A percentile compares a stretch with the other conserved stretches of the same genome.
Conservation (phyloP, 2,329 filamentous ascomycete species). For the Phoma sp. region DNA sequence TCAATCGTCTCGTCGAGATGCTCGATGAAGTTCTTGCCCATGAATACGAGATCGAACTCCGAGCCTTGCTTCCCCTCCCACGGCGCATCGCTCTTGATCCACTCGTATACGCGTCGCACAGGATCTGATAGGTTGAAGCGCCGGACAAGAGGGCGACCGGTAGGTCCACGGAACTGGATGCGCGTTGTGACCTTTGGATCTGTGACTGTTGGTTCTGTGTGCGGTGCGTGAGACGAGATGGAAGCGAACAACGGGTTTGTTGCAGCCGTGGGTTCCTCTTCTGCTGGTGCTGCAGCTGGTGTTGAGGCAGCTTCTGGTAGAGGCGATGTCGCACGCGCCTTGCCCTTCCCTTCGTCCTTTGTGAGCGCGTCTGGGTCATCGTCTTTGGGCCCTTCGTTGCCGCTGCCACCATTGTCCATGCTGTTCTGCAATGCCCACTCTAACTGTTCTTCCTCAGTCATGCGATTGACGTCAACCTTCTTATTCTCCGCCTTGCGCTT, state of each 20-base stretch:
- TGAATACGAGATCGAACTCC: conserved; percentile 85
- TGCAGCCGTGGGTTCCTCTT: conserved; percentile 38
- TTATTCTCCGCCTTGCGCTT: conserved; percentile 76
- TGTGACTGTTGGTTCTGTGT: conserved; percentile 74
- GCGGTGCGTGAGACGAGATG: conserved; percentile 76
- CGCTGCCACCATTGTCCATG: conserved; percentile 62
- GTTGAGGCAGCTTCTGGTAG: conserved; percentile 23
- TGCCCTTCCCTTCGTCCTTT: conserved; percentile 66
- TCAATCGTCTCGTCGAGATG: conserved; percentile 76
- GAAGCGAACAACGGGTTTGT: conserved; percentile 65
- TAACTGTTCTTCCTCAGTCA: conserved; percentile 98
- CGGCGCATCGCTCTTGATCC: conserved; percentile 84
- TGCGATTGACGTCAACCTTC: conserved; percentile 78
- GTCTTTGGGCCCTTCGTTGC: conserved; percentile 60
- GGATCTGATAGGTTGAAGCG: conserved; percentile 80
- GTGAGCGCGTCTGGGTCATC: conserved; percentile 90
- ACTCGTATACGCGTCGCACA: conserved; percentile 89
- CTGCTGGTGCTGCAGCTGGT: conserved; percentile 17
- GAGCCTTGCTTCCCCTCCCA: conserved; percentile 81
- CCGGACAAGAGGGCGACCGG: conserved; percentile 83
- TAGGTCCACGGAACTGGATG: conserved; percentile 80
- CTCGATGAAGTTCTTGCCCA: conserved; percentile 86
- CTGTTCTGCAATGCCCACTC: conserved; percentile 93
- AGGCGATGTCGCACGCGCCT: conserved; percentile 42
- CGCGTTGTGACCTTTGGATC: conserved; percentile 78